Percentiles rank a stretch among this genome's conserved stretches.
These are phyloP conservation scores for Colletotrichum lindemuthianum DNA, from an alignment of 2,329 filamentous ascomycete species.

Conservation along the genomic window DNA sequence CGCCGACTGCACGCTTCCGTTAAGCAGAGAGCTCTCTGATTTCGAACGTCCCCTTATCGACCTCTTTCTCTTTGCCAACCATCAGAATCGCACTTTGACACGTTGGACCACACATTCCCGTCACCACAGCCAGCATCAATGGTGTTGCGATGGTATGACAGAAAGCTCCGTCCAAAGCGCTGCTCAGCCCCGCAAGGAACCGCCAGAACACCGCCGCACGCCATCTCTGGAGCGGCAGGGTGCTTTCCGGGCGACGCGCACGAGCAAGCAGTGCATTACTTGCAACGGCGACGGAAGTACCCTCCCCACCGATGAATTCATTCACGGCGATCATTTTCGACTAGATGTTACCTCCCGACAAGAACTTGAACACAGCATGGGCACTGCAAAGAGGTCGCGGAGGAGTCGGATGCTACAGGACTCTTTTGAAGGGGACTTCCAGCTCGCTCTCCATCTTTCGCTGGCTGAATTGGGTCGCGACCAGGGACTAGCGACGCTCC, in stretches of 20 bases:
- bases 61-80: slow-evolving; percentile 25
- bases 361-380: slow-evolving; percentile 51
- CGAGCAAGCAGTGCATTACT: slow-evolving; percentile 41
- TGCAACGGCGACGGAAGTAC: slow-evolving; percentile 35
- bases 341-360: slow-evolving; percentile 52
- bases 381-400: slow-evolving; percentile 44
- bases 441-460: slow-evolving; percentile 52
- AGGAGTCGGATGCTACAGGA: slow-evolving; percentile 6
- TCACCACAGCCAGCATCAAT: slow-evolving; percentile 3
- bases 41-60: slow-evolving; percentile 25
- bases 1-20: slow-evolving; percentile 12
- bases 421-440: slow-evolving; percentile 40
- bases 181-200: slow-evolving; percentile 47
- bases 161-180: slow-evolving; percentile 49
- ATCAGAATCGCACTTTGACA: neutral
- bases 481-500: slow-evolving; percentile 49
- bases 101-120: neutral
- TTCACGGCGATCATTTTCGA: slow-evolving; percentile 47
- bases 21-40: slow-evolving; percentile 13
- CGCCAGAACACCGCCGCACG: slow-evolving; percentile 44
- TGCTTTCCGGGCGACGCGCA: slow-evolving; percentile 55
- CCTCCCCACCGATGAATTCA: slow-evolving; percentile 55
- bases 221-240: slow-evolving; percentile 56
- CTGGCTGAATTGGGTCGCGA: slow-evolving; percentile 55
- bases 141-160: slow-evolving; percentile 19